Evolutionary conservation across 2,329 filamentous ascomycete genomes (phyloP).

Genomic region (Fusarium stilboides): DNA sequence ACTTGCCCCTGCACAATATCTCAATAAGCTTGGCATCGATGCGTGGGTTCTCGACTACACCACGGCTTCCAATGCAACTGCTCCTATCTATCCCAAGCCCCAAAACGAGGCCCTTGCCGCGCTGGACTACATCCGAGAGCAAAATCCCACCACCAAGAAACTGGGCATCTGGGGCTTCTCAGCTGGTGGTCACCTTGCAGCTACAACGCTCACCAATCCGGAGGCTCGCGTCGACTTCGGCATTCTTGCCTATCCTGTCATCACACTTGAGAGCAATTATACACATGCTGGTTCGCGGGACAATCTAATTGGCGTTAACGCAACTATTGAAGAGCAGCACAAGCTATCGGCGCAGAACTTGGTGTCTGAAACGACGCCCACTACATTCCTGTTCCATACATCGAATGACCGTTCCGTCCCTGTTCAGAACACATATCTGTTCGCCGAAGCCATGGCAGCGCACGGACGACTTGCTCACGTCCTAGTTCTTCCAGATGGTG

Average conservation of each 20-base stretch:
- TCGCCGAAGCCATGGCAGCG: slow-evolving; percentile 33
- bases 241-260: slow-evolving; percentile 32
- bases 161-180: slow-evolving; percentile 40
- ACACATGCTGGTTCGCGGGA: slow-evolving; percentile 34
- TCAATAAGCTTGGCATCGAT: slow-evolving; percentile 38
- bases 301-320: slow-evolving; percentile 30
- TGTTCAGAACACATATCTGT: slow-evolving; percentile 33
- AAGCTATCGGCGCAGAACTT: slow-evolving; percentile 30
- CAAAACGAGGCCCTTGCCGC: slow-evolving; percentile 35
- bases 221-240: slow-evolving; percentile 35
- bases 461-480: slow-evolving; percentile 19
- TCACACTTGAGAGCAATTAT: slow-evolving; percentile 33
- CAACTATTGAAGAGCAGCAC: slow-evolving; percentile 13
- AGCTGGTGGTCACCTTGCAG: slow-evolving; percentile 36
- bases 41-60: slow-evolving; percentile 42
- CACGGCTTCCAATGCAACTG: slow-evolving; percentile 18
- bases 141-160: slow-evolving; percentile 20
- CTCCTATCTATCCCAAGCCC: slow-evolving; percentile 33
- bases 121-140: slow-evolving; percentile 17
- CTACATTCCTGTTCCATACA: slow-evolving; percentile 39
- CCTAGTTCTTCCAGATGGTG: slow-evolving; percentile 30
- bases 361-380: slow-evolving; percentile 25
- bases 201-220: slow-evolving; percentile 33
- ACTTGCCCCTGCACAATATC: slow-evolving; percentile 20
- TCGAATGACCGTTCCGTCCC: slow-evolving; percentile 32